Base-by-base conservation (phyloP, 352 stramenopile genomes). In the Phytopythium vexans region DNA sequence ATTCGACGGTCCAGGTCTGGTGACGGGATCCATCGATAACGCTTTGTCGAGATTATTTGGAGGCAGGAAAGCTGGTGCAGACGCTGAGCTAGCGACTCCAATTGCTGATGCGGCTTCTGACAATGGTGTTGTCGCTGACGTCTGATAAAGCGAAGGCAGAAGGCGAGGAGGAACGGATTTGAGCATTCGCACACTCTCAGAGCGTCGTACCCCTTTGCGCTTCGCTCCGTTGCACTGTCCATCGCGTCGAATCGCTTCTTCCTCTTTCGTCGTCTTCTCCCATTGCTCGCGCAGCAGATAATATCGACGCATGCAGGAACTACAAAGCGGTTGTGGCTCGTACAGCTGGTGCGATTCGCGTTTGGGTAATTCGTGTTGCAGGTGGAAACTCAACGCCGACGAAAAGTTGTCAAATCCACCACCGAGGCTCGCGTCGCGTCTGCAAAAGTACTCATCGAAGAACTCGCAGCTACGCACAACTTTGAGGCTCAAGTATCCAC, bases 401-500 rank as follows among this genome's bases (percentile, higher is more conserved):
- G 49, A 40, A 10, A 87, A 77, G 42, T 72, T 63, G 0, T 34
- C 49, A 36, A 74, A 83, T 14, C 78, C 76, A 14, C 60, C 68
- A 15, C 56, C 66, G 35, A 85, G 49, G 38, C 76, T 87, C 52
- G 75, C 60, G 52, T 85, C 72, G 14, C 65, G 53, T 8, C 58
- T 62, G 4, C 40, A 59, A 21, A 66, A 53, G 54, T 72, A 85
- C 37, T 70, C 58, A 31, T 87, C 68, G 56, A 70, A 82, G 40
- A 89, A 89, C 33, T 86, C 74, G 43, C 78, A 89, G 57, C 74
- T 86, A 33, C 82, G 63, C 16, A 88, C 7, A 33, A 86, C 66
- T 42, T 88, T 89, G 45, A 84, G 86, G n/a, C 70, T 86, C 9
- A 87, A 49, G 56, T 68, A 82, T 1, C 72, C 75, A 2, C 73